Evolutionary conservation across 805 yeast species (phyloP).

Genomic region (Metschnikowia henanensis): DNA sequence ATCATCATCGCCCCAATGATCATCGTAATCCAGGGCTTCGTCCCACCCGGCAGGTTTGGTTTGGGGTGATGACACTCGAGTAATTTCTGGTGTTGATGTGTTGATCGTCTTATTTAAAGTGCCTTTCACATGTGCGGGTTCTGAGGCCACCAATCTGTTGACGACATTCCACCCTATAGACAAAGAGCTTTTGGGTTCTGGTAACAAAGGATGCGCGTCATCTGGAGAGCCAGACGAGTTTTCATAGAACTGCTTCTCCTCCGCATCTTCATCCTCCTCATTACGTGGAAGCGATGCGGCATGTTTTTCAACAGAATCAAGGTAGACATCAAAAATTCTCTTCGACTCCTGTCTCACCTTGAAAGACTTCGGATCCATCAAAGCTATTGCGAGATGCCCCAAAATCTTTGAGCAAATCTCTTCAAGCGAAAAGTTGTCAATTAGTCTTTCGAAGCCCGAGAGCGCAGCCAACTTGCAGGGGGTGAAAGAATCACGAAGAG

Average conservation of each 20-base stretch:
- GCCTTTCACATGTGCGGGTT: constrained; percentile 27
- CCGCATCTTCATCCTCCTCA: constrained; percentile 38
- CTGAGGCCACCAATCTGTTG: constrained; percentile 33
- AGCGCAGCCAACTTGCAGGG: constrained; percentile 78
- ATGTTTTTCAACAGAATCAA: constrained; percentile 38
- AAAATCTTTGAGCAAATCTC: constrained; percentile 78
- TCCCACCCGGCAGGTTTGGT: constrained; percentile 11
- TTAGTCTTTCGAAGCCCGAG: constrained; percentile 63
- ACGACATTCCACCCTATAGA: constrained; percentile 40
- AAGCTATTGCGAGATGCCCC: constrained; percentile 81
- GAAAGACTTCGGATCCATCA: constrained; percentile 66
- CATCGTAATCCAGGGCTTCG: constrained; percentile 21
- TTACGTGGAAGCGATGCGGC: constrained; percentile 33
- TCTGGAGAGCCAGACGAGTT: constrained; percentile 21
- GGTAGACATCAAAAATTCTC: constrained; percentile 60
- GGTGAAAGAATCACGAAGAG: constrained; percentile 74
- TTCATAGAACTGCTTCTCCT: constrained; percentile 38
- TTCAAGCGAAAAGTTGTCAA: constrained; percentile 67
- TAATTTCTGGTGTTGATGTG: constrained; percentile 37
- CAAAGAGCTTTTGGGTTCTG: constrained; percentile 15
- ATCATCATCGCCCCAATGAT: constrained; percentile 14
- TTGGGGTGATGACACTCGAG: constrained; percentile 29
- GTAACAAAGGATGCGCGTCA: too few species aligned
- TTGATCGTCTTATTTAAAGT: constrained; percentile 37
- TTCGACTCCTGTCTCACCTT: constrained; percentile 75